A percentile compares a stretch with the other conserved stretches of the same genome.
These are phyloP conservation scores for Epicoccum sorghinum DNA, from an alignment of 2,329 filamentous ascomycete species.

Conservation along the genomic window DNA sequence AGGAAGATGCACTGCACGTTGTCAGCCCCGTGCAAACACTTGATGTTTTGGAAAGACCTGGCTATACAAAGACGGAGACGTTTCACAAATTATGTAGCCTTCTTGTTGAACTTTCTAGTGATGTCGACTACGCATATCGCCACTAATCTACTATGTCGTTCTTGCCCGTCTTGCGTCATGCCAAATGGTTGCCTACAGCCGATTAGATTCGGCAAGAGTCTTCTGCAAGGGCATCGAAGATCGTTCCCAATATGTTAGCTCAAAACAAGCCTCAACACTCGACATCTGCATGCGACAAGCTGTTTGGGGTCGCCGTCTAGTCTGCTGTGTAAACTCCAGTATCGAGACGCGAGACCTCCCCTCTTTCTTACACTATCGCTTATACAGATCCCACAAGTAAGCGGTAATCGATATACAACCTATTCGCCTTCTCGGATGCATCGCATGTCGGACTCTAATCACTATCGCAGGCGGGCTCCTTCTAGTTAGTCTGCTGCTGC, in stretches of 20 bases:
- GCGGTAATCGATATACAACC: slow-evolving; percentile 1
- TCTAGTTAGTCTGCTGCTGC: slow-evolving; percentile 3
- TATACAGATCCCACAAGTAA: slow-evolving; percentile 8
- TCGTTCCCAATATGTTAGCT: neutral
- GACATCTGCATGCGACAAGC: neutral
- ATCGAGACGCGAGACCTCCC: slow-evolving; percentile 7
- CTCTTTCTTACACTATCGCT: neutral
- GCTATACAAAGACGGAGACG: too few relatives aligned
- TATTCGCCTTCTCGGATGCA: slow-evolving; percentile 10
- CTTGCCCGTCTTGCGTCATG: too few relatives aligned
- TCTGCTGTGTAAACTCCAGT: slow-evolving; percentile 9
- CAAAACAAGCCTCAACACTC: neutral
- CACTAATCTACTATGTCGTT: too few relatives aligned
- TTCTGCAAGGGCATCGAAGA: neutral
- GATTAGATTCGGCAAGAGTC: neutral
- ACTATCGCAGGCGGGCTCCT: neutral
- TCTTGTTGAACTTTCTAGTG: too few relatives aligned
- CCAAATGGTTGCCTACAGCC: too few relatives aligned
- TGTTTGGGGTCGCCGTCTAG: neutral
- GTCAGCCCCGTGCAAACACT: too few relatives aligned
- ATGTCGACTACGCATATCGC: too few relatives aligned
- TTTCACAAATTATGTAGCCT: too few relatives aligned
- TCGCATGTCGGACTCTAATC: slow-evolving; percentile 2
- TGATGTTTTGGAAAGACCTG: too few relatives aligned
- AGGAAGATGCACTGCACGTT: too few relatives aligned